These are phyloP conservation scores for Pisolithus microcarpus DNA, from an alignment of 768 basidiomycete species.

Conservation along the genomic window DNA sequence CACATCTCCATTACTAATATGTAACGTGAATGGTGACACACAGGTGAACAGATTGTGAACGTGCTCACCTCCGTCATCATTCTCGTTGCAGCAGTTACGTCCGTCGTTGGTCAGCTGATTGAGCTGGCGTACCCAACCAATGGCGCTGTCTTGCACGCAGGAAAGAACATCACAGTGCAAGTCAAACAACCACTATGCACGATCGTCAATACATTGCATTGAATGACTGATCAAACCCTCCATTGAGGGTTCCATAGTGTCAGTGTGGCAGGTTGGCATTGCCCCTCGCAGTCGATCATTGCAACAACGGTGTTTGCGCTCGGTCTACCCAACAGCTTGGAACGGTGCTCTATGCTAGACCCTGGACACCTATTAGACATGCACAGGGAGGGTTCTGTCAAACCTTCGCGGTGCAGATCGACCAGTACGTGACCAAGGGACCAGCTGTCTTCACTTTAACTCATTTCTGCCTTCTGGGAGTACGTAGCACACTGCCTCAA, in stretches of 20 bases:
- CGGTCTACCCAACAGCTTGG: slow-evolving; percentile 3
- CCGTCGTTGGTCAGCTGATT: slow-evolving; percentile 5
- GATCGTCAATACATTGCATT: neutral
- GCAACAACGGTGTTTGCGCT: slow-evolving; percentile 5
- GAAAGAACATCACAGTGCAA: slow-evolving; percentile 4
- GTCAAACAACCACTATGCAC: slow-evolving; percentile 7
- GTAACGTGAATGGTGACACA: no score
- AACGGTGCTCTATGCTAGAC: slow-evolving; percentile 6
- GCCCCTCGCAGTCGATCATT: slow-evolving; percentile 4
- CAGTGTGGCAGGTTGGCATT: slow-evolving; percentile 13
- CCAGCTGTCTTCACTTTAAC: neutral
- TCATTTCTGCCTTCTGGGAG: slow-evolving; percentile 1
- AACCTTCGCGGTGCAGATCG: neutral
- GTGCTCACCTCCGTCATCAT: neutral
- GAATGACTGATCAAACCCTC: neutral
- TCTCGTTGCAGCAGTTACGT: neutral
- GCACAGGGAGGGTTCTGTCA: neutral
- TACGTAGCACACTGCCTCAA: slow-evolving; percentile 4
- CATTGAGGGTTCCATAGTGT: slow-evolving; percentile 4
- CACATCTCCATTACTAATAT: no score
- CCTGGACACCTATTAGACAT: slow-evolving; percentile 1
- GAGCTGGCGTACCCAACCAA: slow-evolving; percentile 7
- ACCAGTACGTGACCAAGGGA: neutral
- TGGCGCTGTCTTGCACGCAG: slow-evolving; percentile 2
- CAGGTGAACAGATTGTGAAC: no score